Evolutionary conservation across 2,329 filamentous ascomycete species (phyloP).

Genomic region (Colletotrichum sp.): DNA sequence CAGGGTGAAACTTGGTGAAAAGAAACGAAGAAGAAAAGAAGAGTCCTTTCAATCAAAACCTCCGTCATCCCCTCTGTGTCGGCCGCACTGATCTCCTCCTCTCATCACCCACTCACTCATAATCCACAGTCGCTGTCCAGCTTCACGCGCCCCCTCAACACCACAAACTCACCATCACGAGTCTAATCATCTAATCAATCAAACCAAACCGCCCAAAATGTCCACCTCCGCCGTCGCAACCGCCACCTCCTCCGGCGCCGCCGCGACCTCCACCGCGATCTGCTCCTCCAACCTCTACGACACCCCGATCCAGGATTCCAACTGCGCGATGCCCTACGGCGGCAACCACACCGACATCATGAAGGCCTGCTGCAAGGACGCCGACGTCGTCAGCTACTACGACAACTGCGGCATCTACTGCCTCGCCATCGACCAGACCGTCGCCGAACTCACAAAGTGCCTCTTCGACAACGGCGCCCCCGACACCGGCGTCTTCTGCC

Average conservation of each 20-base stretch:
- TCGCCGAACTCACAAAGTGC: conserved; percentile 36
- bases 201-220: background rate
- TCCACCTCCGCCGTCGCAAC: conserved; percentile 1
- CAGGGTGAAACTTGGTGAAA: background rate
- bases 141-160: background rate
- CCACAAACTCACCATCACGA: background rate
- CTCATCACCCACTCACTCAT: background rate
- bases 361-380: conserved; percentile 48
- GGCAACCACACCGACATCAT: conserved; percentile 48
- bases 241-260: background rate
- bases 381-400: conserved; percentile 49
- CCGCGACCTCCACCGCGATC: background rate
- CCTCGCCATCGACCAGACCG: conserved; percentile 36
- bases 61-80: background rate
- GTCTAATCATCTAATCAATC: background rate
- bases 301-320: conserved; percentile 47
- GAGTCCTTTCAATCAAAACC: background rate
- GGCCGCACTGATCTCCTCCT: background rate
- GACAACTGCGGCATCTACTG: conserved; percentile 57
- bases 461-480: conserved; percentile 42
- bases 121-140: background rate
- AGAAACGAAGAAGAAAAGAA: background rate
- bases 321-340: conserved; percentile 46
- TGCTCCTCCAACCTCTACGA: conserved; percentile 37
- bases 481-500: conserved; percentile 49